Base-by-base conservation (phyloP, 352 stramenopile species). In the Globisporangium spiculum region DNA sequence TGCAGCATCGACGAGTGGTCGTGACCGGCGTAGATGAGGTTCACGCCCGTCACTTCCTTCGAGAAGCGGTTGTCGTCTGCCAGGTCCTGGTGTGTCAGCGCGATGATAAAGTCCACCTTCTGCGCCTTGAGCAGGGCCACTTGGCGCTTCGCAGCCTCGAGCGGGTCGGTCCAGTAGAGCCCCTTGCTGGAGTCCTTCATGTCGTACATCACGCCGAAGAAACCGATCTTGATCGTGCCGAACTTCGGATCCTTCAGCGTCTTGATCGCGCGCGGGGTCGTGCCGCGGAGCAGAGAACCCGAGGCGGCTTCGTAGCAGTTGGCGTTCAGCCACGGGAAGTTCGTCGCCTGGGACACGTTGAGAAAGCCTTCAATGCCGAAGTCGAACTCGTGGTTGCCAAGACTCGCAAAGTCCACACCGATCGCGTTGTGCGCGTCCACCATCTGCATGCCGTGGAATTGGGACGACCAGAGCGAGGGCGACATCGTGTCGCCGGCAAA, bases 361-460 rank as follows among this genome's bases (percentile, higher is more conserved):
- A 86, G 67, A 60, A 93, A 93, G 46, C 76, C 84, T 2, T 93
- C 81, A 38, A 93, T 68, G 14, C 85, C 83, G 60, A 89, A 93
- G 65, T 93, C 85, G 55, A 93, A 93, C 63, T 93, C 85, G 74
- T 93, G 85, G 80, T 93, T 93, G 24, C 85, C 85, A 7, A 93
- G 70, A 16, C 78, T 83, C 18, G 81, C 86, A 67, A 81, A 91
- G 77, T 93, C 86, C 32, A 89, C 69, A 20, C 80, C 80, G 63
- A 93, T 83, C 7, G 80, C 80, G 32, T 91, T 91, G 75, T 93
- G 85, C 10, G 82, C 86, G 48, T 89, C 77, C 12, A 88, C 72
- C 86, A 93, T 93, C 67, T 93, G 86, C 70, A 90, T 77, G 27
- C 86, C 86, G 52, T 85, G 80, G 38, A 48, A 48, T 14, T 48